Percentiles rank a stretch among this genome's conserved stretches.
Evolutionary conservation across 2,329 filamentous ascomycete species (phyloP).

Genomic region (Incumbomyces lentus): DNA sequence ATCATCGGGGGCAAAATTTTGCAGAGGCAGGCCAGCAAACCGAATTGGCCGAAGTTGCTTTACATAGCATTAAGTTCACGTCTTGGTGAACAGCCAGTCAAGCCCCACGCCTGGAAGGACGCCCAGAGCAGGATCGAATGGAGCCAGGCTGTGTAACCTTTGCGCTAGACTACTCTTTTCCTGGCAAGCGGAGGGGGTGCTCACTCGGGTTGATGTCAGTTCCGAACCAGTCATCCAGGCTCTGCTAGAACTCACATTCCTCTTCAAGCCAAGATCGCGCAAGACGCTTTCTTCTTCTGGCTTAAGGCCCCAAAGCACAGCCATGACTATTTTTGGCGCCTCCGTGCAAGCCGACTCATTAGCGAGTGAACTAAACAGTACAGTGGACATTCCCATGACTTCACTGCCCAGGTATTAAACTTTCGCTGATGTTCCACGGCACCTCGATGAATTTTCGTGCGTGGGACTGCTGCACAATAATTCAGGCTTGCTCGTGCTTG

Average conservation of each 20-base stretch:
- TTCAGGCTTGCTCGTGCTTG: background rate
- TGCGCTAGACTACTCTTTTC: background rate
- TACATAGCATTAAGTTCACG: no score
- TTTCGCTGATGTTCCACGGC: background rate
- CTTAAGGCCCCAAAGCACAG: background rate
- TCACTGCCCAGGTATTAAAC: conserved; percentile 1
- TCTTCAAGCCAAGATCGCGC: conserved; percentile 1
- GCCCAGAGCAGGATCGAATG: background rate
- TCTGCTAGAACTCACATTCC: background rate
- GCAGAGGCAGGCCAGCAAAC: no score
- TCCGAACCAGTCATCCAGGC: background rate
- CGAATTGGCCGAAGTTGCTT: no score
- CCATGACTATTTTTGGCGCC: conserved; percentile 5
- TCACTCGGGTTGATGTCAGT: background rate
- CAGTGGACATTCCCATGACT: background rate
- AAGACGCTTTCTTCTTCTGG: background rate
- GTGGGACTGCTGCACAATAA: background rate
- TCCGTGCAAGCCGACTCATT: no score
- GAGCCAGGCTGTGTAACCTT: conserved; percentile 3
- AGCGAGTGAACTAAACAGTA: no score
- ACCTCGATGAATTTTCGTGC: background rate
- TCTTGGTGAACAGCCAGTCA: no score
- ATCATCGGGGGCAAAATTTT: no score
- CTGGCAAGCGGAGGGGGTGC: background rate
- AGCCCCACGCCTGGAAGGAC: no score